Conservation (phyloP, 2,329 filamentous ascomycete genomes). For the Diaporthe ilicicola region DNA sequence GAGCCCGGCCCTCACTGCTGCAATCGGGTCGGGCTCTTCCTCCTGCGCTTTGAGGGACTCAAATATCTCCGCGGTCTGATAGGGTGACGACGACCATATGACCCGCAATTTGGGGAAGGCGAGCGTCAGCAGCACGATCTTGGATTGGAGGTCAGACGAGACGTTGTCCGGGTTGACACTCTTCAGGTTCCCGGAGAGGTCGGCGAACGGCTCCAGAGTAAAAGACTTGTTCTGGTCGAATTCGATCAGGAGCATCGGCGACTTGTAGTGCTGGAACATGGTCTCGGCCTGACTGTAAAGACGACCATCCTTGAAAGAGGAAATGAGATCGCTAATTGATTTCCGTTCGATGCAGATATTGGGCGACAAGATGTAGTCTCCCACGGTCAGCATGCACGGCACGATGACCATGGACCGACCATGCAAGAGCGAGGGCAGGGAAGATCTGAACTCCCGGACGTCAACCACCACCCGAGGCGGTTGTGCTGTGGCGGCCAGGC, state of each 20-base stretch:
- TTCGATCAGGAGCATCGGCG: constrained; percentile 91
- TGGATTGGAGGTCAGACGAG: constrained; percentile 83
- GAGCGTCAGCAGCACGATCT: constrained; percentile 90
- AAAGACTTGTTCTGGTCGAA: constrained; percentile 98
- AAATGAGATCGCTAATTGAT: constrained; percentile 88
- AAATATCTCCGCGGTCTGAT: constrained; percentile 98
- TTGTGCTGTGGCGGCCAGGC: constrained; percentile 81
- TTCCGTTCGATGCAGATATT: constrained; percentile 95
- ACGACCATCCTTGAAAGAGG: constrained; percentile 89
- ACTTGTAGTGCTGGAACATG: constrained; percentile 94
- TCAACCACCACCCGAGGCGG: constrained; percentile 94
- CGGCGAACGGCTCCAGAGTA: constrained; percentile 84
- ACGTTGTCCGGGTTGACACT: constrained; percentile 68
- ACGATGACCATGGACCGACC: constrained; percentile 88
- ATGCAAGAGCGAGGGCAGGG: constrained; percentile 88
- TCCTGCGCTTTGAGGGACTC: constrained; percentile 90
- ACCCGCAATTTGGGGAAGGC: constrained; percentile 90
- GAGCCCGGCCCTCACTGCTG: constrained; percentile 84
- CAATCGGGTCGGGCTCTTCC: constrained; percentile 88
- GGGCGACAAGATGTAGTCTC: constrained; percentile 93
- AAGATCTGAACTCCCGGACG: constrained; percentile 94
- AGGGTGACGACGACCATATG: constrained; percentile 92
- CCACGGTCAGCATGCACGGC: constrained; percentile 95
- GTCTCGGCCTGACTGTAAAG: constrained; percentile 91
- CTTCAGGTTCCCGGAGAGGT: constrained; percentile 67